Evolutionary conservation across 345 rosid species (phyloP).

Genomic region (Ricinus communis): DNA sequence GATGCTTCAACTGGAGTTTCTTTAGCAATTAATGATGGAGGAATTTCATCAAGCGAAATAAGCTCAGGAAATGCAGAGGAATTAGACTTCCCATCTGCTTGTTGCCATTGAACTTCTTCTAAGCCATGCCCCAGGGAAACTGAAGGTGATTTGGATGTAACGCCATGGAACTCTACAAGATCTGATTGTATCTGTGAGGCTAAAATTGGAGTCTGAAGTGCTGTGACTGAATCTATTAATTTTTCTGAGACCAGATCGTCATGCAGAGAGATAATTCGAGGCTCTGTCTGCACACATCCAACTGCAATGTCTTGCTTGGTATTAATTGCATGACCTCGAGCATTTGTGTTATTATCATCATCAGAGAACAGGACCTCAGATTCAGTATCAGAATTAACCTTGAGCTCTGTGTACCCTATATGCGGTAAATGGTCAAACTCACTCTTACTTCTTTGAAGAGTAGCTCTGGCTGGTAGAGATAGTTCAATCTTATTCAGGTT

Average conservation of each 20-base stretch:
- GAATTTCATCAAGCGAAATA: constrained; percentile 39
- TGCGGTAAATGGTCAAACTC: constrained; percentile 47
- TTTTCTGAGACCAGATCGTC: constrained; percentile 42
- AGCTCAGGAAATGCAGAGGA: constrained; percentile 33
- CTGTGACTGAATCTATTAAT: constrained; percentile 41
- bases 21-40: constrained; percentile 24
- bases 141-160: constrained; percentile 13
- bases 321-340: constrained; percentile 21
- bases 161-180: constrained; percentile 16
- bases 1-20: constrained; percentile 31
- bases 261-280: constrained; percentile 30
- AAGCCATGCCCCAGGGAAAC: constrained; percentile 25
- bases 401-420: constrained; percentile 68
- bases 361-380: constrained; percentile 47
- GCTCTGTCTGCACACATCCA: constrained; percentile 32
- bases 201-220: constrained; percentile 25
- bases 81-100: constrained; percentile 22
- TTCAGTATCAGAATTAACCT: constrained; percentile 60
- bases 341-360: constrained; percentile 28
- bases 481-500: constrained; percentile 22
- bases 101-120: constrained; percentile 46
- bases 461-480: constrained; percentile 20
- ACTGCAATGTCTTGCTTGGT: constrained; percentile 29
- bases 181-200: constrained; percentile 26
- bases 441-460: constrained; percentile 28